Conservation (phyloP, 768 basidiomycete species). For the Lepiota brunneoincarnata region DNA sequence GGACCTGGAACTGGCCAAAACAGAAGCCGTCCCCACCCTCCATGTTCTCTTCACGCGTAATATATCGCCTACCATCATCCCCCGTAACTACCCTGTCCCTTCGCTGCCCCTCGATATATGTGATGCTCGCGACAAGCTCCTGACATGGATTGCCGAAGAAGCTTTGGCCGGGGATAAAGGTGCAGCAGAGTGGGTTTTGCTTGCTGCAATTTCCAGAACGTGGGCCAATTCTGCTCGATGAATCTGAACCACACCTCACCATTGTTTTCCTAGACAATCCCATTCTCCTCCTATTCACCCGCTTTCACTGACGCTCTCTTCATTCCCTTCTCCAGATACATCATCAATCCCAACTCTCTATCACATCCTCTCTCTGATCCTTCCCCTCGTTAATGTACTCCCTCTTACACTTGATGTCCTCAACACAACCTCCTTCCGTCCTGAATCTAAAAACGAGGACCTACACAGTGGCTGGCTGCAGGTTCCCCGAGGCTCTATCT, state of each 20-base stretch:
- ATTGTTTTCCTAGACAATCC: slow-evolving; percentile 49
- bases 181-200: slow-evolving; percentile 74
- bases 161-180: slow-evolving; percentile 64
- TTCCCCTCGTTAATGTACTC: slow-evolving; percentile 54
- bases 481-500: slow-evolving; percentile 56
- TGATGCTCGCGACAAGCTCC: slow-evolving; percentile 48
- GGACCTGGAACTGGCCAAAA: slow-evolving; percentile 35
- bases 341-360: slow-evolving; percentile 45
- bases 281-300: slow-evolving; percentile 67
- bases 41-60: slow-evolving; percentile 60
- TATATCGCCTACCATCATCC: slow-evolving; percentile 37
- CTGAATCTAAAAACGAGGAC: slow-evolving; percentile 69
- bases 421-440: slow-evolving; percentile 56
- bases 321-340: slow-evolving; percentile 48
- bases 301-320: slow-evolving; percentile 59
- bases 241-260: neutral
- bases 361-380: slow-evolving; percentile 51
- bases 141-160: slow-evolving; percentile 72
- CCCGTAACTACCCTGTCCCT: slow-evolving; percentile 33
- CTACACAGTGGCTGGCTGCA: slow-evolving; percentile 75
- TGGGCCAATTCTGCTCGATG: slow-evolving; percentile 33
- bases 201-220: slow-evolving; percentile 61
- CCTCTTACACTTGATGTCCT: slow-evolving; percentile 62
- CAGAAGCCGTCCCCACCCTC: slow-evolving; percentile 53
- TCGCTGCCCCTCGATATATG: slow-evolving; percentile 14